A percentile compares a stretch with the other conserved stretches of the same genome.
Evolutionary conservation across 169 alveolate genomes (phyloP).

Genomic region (Cryptosporidium parvum): DNA sequence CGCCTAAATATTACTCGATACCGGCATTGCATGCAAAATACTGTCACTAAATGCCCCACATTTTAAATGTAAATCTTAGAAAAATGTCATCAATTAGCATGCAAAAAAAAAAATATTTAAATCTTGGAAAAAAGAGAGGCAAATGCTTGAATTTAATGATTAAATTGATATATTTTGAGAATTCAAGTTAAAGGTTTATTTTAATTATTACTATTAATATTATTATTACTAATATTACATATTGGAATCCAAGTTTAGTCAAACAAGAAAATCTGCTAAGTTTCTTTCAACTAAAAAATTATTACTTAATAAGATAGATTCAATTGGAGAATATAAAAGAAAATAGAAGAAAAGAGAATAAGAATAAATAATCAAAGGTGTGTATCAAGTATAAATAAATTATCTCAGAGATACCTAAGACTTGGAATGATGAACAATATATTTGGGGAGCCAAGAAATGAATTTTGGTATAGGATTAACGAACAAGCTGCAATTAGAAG

Average conservation of each 20-base stretch:
- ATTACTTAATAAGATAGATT: neutral
- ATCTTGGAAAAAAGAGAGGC: neutral
- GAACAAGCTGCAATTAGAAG: neutral
- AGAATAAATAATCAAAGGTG: neutral
- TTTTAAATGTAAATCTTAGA: conserved; percentile 1
- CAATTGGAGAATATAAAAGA: neutral
- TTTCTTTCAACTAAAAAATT: neutral
- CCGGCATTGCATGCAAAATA: conserved; percentile 61
- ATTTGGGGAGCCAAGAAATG: neutral
- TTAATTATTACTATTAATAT: neutral
- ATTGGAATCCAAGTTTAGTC: neutral
- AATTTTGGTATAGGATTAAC: neutral
- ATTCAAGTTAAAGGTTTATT: neutral
- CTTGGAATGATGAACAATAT: conserved; percentile 5
- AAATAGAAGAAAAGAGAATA: neutral
- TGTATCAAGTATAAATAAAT: neutral
- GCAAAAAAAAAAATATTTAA: neutral
- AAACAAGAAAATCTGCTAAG: neutral
- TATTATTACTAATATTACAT: neutral
- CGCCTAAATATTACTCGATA: conserved; percentile 40
- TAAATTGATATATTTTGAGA: neutral
- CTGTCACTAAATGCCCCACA: conserved; percentile 58
- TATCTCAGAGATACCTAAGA: neutral
- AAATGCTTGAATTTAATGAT: neutral
- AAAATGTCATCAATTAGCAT: neutral